Conservation (phyloP, 805 yeast genomes). For the Naumovozyma castellii region DNA sequence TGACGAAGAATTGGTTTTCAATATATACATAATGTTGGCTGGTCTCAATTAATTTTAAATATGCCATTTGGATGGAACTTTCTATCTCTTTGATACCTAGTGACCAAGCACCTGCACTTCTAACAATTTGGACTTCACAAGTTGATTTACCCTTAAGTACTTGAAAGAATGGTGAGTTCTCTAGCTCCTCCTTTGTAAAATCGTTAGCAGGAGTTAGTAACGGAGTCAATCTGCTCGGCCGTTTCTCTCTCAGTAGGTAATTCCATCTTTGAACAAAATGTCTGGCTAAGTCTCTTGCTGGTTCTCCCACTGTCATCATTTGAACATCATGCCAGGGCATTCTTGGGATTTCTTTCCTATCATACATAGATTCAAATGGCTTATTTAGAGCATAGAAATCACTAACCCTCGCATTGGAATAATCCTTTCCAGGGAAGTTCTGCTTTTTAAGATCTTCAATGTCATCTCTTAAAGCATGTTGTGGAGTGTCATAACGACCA, state of each 20-base stretch:
- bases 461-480: constrained; percentile 83
- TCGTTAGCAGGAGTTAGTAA: constrained; percentile 88
- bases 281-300: constrained; percentile 85
- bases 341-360: constrained; percentile 69
- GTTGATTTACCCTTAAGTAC: constrained; percentile 54
- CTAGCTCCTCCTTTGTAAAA: constrained; percentile 61
- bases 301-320: constrained; percentile 88
- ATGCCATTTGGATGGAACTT: constrained; percentile 86
- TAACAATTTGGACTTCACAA: constrained; percentile 80
- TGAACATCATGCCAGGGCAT: constrained; percentile 99
- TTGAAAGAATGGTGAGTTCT: constrained; percentile 36
- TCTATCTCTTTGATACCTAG: constrained; percentile 79
- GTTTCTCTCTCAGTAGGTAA: constrained; percentile 79
- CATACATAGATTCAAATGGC: constrained; percentile 89
- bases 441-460: constrained; percentile 39
- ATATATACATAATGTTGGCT: constrained; percentile 89
- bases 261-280: constrained; percentile 98
- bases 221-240: constrained; percentile 92
- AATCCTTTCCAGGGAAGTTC: constrained; percentile 92
- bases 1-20: constrained; percentile 90
- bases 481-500: constrained; percentile 95
- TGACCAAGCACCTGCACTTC: constrained; percentile 93
- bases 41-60: constrained; percentile 78
- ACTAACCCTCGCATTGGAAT: constrained; percentile 87
- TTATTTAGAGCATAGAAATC: constrained; percentile 74